These are phyloP conservation scores for Suillus alpinus DNA, from an alignment of 768 basidiomycete genomes.

Conservation along the genomic window DNA sequence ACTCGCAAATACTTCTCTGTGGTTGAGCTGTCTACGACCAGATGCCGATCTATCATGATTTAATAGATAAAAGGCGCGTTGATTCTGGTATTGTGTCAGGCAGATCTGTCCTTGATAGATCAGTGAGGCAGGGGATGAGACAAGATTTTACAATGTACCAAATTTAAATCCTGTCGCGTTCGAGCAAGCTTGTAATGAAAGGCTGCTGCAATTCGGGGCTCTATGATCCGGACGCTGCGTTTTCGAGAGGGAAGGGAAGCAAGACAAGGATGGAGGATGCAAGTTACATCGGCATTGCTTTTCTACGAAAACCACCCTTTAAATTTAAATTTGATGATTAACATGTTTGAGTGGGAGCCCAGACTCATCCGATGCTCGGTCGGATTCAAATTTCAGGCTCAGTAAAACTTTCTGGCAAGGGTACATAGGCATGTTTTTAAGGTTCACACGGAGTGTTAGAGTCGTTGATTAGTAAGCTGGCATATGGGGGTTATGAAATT, in stretches of 20 bases:
- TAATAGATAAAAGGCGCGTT: not conserved
- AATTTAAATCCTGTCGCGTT: not conserved
- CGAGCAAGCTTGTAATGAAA: not conserved
- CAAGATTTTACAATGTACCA: not conserved
- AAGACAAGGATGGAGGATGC: not conserved
- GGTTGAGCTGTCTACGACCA: not conserved
- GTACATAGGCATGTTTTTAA: no score
- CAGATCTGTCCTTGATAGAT: not conserved
- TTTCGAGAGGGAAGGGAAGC: not conserved
- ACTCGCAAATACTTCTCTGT: conserved; percentile 34
- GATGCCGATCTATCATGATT: not conserved
- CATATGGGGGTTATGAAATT: no score
- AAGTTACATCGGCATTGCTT: not conserved
- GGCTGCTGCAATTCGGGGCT: not conserved
- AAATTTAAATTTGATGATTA: not conserved
- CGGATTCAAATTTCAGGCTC: not conserved
- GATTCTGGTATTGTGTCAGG: not conserved
- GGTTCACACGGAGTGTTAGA: no score
- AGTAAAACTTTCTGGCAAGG: not conserved
- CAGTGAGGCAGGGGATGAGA: not conserved
- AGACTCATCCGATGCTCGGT: not conserved
- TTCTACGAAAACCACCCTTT: not conserved
- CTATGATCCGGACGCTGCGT: not conserved
- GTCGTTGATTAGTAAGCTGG: no score
- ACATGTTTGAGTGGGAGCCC: not conserved